phyloP scores from a whole-genome alignment of 176 grass and related monocot genomes.

The Urochloa ruziziensis region DNA sequence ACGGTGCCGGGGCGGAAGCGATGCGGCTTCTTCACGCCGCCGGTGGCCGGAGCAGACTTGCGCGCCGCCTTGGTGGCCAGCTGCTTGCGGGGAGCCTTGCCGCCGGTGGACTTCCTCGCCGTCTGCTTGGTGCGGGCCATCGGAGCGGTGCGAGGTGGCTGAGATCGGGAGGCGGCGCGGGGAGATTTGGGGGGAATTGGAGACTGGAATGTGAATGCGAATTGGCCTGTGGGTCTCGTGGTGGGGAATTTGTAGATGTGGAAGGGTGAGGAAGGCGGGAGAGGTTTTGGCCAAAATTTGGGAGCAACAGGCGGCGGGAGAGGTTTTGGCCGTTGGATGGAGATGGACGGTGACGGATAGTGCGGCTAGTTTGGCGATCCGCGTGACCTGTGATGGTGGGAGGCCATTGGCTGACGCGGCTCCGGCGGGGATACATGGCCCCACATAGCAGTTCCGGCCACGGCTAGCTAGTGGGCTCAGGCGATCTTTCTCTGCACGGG shows the following conservation, averaged over 20 bases:
- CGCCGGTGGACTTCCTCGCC: too few relatives aligned
- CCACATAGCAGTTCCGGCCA: neutral
- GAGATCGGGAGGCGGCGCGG: neutral
- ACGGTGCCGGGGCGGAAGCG: slow-evolving; percentile 68
- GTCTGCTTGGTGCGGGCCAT: too few relatives aligned
- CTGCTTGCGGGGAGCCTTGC: slow-evolving; percentile 7
- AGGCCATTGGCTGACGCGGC: neutral
- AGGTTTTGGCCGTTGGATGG: neutral
- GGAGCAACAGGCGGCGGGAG: neutral
- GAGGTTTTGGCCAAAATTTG: neutral
- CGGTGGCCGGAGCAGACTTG: slow-evolving; percentile 67
- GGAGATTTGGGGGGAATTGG: neutral
- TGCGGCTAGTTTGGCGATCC: neutral
- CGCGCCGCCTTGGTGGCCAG: slow-evolving; percentile 82
- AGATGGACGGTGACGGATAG: neutral
- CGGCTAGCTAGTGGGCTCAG: too few relatives aligned
- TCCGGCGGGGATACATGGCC: neutral
- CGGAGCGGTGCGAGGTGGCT: neutral
- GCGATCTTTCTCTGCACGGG: too few relatives aligned
- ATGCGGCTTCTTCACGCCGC: slow-evolving; percentile 92
- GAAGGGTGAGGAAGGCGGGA: neutral
- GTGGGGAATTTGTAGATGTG: neutral
- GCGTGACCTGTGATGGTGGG: neutral
- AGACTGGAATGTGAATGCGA: neutral
- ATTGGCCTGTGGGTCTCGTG: neutral